Evolutionary conservation across 768 basidiomycete genomes (phyloP).

Genomic region (Gyrodon lividus): DNA sequence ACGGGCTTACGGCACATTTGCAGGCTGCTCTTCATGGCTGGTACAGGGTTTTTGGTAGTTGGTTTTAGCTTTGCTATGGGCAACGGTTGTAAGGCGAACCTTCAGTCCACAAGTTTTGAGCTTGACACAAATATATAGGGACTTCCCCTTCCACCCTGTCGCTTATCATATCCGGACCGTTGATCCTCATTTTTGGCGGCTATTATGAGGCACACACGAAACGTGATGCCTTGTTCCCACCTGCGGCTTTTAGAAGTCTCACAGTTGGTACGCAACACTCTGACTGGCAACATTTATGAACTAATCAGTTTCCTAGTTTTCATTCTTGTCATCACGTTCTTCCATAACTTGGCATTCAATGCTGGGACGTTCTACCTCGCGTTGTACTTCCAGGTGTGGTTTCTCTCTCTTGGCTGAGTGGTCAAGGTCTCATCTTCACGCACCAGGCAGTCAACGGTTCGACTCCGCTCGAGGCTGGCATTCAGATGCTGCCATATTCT

Average conservation of each 20-base stretch:
- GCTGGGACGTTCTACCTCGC: slow-evolving; percentile 87
- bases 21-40: slow-evolving; percentile 72
- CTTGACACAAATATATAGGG: slow-evolving; percentile 48
- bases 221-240: slow-evolving; percentile 73
- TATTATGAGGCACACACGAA: slow-evolving; percentile 66
- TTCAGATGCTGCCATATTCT: slow-evolving; percentile 79
- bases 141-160: slow-evolving; percentile 56
- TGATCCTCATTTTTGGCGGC: slow-evolving; percentile 56
- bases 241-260: slow-evolving; percentile 54
- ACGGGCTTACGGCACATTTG: slow-evolving; percentile 19
- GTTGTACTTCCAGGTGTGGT: slow-evolving; percentile 72
- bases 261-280: slow-evolving; percentile 51
- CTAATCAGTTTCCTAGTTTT: slow-evolving; percentile 43
- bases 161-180: slow-evolving; percentile 55
- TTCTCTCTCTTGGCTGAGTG: slow-evolving; percentile 3
- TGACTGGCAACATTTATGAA: slow-evolving; percentile 9
- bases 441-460: slow-evolving; percentile 65
- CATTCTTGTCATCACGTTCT: slow-evolving; percentile 66
- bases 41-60: slow-evolving; percentile 70
- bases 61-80: slow-evolving; percentile 77
- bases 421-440: slow-evolving; percentile 1
- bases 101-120: slow-evolving; percentile 1
- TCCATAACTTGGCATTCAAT: slow-evolving; percentile 82
- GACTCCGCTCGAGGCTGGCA: slow-evolving; percentile 69
- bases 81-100: slow-evolving; percentile 57